phyloP scores from a whole-genome alignment of 495 filamentous ascomycete genomes.

The Penicillium antarcticum region DNA sequence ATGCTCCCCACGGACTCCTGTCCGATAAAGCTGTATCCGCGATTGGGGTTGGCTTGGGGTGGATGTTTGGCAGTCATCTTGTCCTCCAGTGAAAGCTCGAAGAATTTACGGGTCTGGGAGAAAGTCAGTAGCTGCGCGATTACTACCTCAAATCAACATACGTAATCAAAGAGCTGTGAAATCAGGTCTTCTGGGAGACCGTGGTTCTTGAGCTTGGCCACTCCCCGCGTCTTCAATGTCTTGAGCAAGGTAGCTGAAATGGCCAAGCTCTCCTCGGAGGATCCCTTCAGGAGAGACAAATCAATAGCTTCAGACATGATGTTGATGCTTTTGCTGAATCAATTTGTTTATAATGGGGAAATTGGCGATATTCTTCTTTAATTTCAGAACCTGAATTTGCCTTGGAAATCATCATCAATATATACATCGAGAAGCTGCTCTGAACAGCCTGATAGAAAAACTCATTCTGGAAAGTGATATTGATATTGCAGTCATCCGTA shows the following conservation, averaged over 20 bases:
- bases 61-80: conserved; percentile 57
- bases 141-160: background rate
- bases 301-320: conserved; percentile 17
- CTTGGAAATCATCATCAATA: background rate
- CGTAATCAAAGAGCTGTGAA: conserved; percentile 21
- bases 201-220: conserved; percentile 25
- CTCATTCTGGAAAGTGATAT: too few species aligned
- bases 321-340: background rate
- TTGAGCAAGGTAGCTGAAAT: conserved; percentile 13
- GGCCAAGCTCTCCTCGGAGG: conserved; percentile 14
- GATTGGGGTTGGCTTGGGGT: conserved; percentile 45
- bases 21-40: conserved; percentile 49
- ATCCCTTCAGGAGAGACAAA: conserved; percentile 21
- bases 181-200: conserved; percentile 21
- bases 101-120: conserved; percentile 29
- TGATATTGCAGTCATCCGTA: too few species aligned
- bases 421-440: background rate
- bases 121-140: background rate
- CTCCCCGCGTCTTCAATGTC: conserved; percentile 21
- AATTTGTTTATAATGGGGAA: background rate
- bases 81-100: conserved; percentile 34
- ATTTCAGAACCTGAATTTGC: too few species aligned
- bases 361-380: too few species aligned
- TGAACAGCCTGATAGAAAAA: too few species aligned
- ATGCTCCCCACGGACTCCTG: conserved; percentile 58